Evolutionary conservation across 495 filamentous ascomycete genomes (phyloP), one percentile per base, ranked within the genome.

Genomic region (Aspergillus cristatus): DNA sequence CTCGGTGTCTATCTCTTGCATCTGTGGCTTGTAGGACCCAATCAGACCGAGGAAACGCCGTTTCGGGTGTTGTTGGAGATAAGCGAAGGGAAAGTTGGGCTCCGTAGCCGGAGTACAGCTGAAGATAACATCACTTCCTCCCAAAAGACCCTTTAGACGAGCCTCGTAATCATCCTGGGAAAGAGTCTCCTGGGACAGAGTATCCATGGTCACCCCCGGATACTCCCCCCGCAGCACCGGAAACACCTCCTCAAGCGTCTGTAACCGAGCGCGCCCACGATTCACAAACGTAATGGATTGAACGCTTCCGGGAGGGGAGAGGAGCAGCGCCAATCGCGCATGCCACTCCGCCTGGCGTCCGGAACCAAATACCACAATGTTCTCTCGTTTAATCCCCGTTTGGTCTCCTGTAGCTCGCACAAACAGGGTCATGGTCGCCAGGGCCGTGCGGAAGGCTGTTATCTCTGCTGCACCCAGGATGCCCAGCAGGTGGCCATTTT

Each of bases 291-390:
- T 75, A 11, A 96, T 68, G 16, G 78, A 67, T 25, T 75, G 71
- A 43, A 94, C 77, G 7, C 81, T 78, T 13, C 46, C 35, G 62
- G 39, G 75, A 51, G 37, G 53, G 13, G 51, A 48, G 0, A 93
- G 64, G 15, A 94, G 67, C 3, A 98, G 68, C 0, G 84, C 78
- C 1, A 95, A 73, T 0, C 87, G 81, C 13, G 86, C 74, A 60
- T 94, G 88, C 90, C 90, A 98, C 55, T 86, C 85, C 3, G 91
- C 89, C 62, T 95, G 89, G 38, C 81, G 72, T 17, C 91, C 91
- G 4, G 81, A 77, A 16, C 91, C 91, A 51, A 98, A 91, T 35
- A 94, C 78, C 12, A 80, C 72, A 2, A 94, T 49, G 18, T 78
- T 81, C 41, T 80, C 76, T 30, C 86, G 76, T 16, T 30, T 32